Conservation (phyloP, 257 asterid species). For the Thymus mandschuricus region DNA sequence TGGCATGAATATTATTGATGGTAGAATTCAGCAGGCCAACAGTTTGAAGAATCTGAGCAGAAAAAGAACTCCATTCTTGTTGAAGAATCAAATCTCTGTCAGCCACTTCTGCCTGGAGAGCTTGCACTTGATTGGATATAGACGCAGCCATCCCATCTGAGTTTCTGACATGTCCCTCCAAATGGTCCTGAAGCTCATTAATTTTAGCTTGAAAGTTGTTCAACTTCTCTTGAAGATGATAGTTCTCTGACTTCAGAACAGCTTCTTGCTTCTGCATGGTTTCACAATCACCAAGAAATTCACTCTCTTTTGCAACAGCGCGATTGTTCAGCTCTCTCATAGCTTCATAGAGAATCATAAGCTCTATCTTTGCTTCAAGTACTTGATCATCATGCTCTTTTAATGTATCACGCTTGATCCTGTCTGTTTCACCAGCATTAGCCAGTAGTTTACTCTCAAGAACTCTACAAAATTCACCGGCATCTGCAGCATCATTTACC, state of each 20-base stretch:
- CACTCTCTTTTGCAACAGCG: slow-evolving; percentile 54
- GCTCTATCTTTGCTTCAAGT: slow-evolving; percentile 71
- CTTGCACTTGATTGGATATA: slow-evolving; percentile 56
- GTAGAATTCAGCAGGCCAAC: slow-evolving; percentile 58
- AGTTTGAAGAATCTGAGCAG: slow-evolving; percentile 56
- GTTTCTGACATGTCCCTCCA: slow-evolving; percentile 56
- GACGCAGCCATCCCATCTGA: slow-evolving; percentile 59
- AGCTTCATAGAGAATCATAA: slow-evolving; percentile 71
- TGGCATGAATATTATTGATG: slow-evolving; percentile 39
- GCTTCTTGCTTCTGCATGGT: slow-evolving; percentile 57
- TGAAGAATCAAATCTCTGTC: slow-evolving; percentile 54
- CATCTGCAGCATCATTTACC: slow-evolving; percentile 52
- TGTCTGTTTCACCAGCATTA: slow-evolving; percentile 44
- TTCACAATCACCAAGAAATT: slow-evolving; percentile 54
- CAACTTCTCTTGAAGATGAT: slow-evolving; percentile 56
- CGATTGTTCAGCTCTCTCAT: slow-evolving; percentile 47
- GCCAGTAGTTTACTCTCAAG: slow-evolving; percentile 45
- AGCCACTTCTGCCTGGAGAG: slow-evolving; percentile 57
- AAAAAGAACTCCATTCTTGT: slow-evolving; percentile 64
- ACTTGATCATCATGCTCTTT: slow-evolving; percentile 56
- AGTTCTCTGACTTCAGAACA: slow-evolving; percentile 60
- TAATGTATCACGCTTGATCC: slow-evolving; percentile 45
- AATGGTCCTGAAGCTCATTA: slow-evolving; percentile 54
- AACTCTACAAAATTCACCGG: slow-evolving; percentile 50
- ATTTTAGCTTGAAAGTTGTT: slow-evolving; percentile 47